Evolutionary conservation across 2,329 filamentous ascomycete genomes (phyloP).

Genomic region (Triangularia verruculosa): DNA sequence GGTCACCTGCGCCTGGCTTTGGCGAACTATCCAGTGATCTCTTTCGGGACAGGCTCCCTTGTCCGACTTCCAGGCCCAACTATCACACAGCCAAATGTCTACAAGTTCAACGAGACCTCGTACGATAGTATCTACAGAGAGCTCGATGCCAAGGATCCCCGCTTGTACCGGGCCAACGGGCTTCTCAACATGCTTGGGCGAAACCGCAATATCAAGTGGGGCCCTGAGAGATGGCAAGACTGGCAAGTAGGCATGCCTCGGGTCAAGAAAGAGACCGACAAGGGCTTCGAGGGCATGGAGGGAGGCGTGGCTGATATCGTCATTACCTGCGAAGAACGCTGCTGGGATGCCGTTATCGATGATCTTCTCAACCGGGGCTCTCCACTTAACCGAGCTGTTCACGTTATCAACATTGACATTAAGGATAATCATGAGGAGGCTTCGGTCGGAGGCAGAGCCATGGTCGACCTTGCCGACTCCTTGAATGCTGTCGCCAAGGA

Average conservation of each 20-base stretch:
- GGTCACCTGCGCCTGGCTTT: slow-evolving; percentile 90
- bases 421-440: slow-evolving; percentile 98
- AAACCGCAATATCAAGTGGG: slow-evolving; percentile 90
- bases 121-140: slow-evolving; percentile 95
- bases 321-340: slow-evolving; percentile 95
- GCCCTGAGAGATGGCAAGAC: slow-evolving; percentile 95
- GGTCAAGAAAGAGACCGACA: slow-evolving; percentile 70
- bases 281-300: slow-evolving; percentile 78
- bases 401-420: slow-evolving; percentile 98
- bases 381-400: slow-evolving; percentile 86
- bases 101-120: slow-evolving; percentile 95
- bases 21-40: slow-evolving; percentile 90
- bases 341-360: slow-evolving; percentile 96
- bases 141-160: slow-evolving; percentile 77
- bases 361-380: slow-evolving; percentile 84
- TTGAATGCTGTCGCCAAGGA: slow-evolving; percentile 77
- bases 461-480: slow-evolving; percentile 83
- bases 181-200: slow-evolving; percentile 93
- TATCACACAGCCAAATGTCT: slow-evolving; percentile 92
- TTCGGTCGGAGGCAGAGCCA: slow-evolving; percentile 82
- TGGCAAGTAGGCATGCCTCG: slow-evolving; percentile 87
- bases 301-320: slow-evolving; percentile 89
- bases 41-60: slow-evolving; percentile 92
- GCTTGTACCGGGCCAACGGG: slow-evolving; percentile 87
- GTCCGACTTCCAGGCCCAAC: slow-evolving; percentile 89